Percentiles rank a stretch among this genome's conserved stretches.
phyloP scores from a whole-genome alignment of 257 asterid genomes.

The Galeopsis tetrahit region DNA sequence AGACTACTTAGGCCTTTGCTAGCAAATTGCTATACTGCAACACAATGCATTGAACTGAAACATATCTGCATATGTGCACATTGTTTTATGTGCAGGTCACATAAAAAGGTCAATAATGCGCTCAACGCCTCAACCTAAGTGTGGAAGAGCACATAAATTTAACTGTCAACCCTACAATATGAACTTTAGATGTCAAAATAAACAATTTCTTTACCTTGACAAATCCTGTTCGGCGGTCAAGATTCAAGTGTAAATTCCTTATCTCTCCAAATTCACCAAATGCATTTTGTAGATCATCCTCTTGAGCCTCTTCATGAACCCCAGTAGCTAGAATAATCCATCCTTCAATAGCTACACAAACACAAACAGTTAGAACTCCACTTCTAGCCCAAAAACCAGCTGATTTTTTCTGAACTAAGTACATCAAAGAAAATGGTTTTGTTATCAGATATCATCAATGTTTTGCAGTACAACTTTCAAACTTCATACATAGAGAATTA shows the following conservation, averaged over 20 bases:
- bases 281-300: constrained; percentile 78
- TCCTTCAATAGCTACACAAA: constrained; percentile 92
- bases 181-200: constrained; percentile 2
- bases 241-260: constrained; percentile 93
- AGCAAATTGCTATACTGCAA: constrained; percentile 7
- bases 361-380: constrained; percentile 35
- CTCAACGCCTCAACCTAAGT: background rate
- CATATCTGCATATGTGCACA: background rate
- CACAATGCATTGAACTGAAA: background rate
- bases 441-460: background rate
- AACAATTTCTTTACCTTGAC: constrained; percentile 69
- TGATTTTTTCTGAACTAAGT: constrained; percentile 5
- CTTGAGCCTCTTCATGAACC: constrained; percentile 97
- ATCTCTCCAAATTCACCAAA: constrained; percentile 93
- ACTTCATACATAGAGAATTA: background rate
- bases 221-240: constrained; percentile 96
- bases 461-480: background rate
- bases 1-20: background rate
- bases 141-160: constrained; percentile 7
- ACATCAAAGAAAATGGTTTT: background rate
- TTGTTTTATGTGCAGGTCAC: background rate
- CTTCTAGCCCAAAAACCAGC: constrained; percentile 15
- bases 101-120: background rate
- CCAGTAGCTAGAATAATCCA: constrained; percentile 97
- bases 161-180: background rate